Conservation (phyloP, 164 flowering plant genomes). For the Nelumbo lutea region DNA sequence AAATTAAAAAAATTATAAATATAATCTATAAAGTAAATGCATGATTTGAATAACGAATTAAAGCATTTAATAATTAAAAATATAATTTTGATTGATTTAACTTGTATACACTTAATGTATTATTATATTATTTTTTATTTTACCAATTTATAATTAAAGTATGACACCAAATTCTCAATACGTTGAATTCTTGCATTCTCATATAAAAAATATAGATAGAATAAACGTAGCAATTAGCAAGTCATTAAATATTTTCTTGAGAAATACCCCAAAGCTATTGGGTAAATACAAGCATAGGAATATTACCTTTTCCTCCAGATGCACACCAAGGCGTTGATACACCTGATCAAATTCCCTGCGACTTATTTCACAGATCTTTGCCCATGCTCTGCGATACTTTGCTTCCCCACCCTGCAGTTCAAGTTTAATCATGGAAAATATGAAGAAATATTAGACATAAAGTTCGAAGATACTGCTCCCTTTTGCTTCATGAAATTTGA, state of each 20-base stretch:
- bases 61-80: no score
- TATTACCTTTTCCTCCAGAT: slow-evolving; percentile 85
- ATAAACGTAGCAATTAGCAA: not conserved
- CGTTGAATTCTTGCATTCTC: no score
- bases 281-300: slow-evolving; percentile 2
- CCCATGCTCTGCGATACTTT: slow-evolving; percentile 76
- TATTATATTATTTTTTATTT: no score
- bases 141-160: no score
- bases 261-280: not conserved
- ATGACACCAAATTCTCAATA: no score
- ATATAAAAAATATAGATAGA: no score
- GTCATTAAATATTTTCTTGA: no score
- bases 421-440: slow-evolving; percentile 9
- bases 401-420: slow-evolving; percentile 64
- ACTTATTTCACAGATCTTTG: slow-evolving; percentile 87
- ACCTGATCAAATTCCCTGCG: slow-evolving; percentile 73
- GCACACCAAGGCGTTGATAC: slow-evolving; percentile 74
- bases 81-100: no score
- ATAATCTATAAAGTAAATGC: no score
- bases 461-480: not conserved
- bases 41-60: no score
- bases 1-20: no score
- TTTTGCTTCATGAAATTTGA: not conserved
- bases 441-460: not conserved
- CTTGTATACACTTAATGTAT: no score